Evolutionary conservation across 2,329 filamentous ascomycete species (phyloP).

Genomic region (Colletotrichum sp.): DNA sequence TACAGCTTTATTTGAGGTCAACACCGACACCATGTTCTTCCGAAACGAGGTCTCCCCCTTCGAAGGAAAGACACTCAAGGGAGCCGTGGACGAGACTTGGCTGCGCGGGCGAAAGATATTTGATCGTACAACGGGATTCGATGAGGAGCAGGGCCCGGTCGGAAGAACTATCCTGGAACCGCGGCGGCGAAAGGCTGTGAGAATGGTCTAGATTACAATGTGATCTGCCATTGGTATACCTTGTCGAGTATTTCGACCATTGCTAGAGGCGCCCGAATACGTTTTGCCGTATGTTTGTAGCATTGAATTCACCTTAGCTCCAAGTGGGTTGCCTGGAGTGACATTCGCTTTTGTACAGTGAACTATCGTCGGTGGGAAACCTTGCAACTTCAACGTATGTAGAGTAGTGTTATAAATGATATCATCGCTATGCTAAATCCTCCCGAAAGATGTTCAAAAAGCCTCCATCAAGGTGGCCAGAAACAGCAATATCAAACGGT

Average conservation of each 20-base stretch:
- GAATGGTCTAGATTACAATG: neutral
- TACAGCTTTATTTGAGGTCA: slow-evolving; percentile 74
- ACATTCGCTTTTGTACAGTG: neutral
- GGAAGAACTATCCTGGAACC: slow-evolving; percentile 63
- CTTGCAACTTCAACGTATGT: fast-evolving
- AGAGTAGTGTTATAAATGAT: neutral
- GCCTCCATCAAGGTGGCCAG: neutral
- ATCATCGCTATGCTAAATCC: neutral
- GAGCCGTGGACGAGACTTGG: slow-evolving; percentile 86
- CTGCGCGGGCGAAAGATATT: slow-evolving; percentile 77
- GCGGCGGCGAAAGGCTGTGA: neutral
- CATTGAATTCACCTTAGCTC: fast-evolving
- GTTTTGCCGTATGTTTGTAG: neutral
- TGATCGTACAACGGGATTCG: slow-evolving; percentile 55
- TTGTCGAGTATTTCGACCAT: fast-evolving
- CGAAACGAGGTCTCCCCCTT: slow-evolving; percentile 91
- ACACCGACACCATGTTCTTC: slow-evolving; percentile 85
- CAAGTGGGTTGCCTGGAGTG: neutral
- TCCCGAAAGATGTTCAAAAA: fast-evolving
- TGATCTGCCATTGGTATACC: neutral
- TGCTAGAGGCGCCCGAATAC: neutral
- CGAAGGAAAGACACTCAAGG: slow-evolving; percentile 78
- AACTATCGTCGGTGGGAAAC: fast-evolving
- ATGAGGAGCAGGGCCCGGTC: slow-evolving; percentile 45
- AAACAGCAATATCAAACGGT: neutral